A percentile compares a stretch with the other conserved stretches of the same genome.
Evolutionary conservation across 1,284 basidiomycete species (phyloP).

Genomic region (Cutaneotrichosporon daszewskae): DNA sequence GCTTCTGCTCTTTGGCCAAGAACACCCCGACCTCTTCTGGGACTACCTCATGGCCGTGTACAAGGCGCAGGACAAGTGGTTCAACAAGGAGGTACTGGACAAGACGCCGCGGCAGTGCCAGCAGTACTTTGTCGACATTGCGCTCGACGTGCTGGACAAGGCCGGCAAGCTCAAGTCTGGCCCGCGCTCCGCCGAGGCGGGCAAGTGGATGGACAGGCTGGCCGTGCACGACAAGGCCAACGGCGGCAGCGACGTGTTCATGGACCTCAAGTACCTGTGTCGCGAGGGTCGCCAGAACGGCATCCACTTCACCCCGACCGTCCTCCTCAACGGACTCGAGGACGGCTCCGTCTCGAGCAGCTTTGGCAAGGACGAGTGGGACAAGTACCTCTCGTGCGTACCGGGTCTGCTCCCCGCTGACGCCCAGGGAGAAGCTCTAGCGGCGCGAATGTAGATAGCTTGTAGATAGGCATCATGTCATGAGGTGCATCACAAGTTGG

Average conservation of each 20-base stretch:
- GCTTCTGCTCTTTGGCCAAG: constrained; percentile 66
- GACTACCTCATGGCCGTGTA: constrained; percentile 67
- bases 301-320: constrained; percentile 86
- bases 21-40: constrained; percentile 73
- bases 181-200: constrained; percentile 25
- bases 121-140: constrained; percentile 44
- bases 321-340: constrained; percentile 76
- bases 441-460: background rate
- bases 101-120: constrained; percentile 49
- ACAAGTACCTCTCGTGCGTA: constrained; percentile 58
- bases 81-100: constrained; percentile 64
- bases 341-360: constrained; percentile 72
- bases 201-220: constrained; percentile 32
- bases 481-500: constrained; percentile 14
- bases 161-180: constrained; percentile 23
- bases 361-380: constrained; percentile 82
- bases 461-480: constrained; percentile 8
- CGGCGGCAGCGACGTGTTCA: constrained; percentile 51
- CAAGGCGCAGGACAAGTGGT: constrained; percentile 61
- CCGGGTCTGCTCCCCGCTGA: too few species aligned
- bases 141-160: constrained; percentile 39
- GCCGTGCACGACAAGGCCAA: constrained; percentile 30
- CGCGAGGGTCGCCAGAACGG: constrained; percentile 65
- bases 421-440: too few species aligned
- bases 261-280: constrained; percentile 13